phyloP scores from a whole-genome alignment of 805 yeast species.

The Myxozyma monticola region DNA sequence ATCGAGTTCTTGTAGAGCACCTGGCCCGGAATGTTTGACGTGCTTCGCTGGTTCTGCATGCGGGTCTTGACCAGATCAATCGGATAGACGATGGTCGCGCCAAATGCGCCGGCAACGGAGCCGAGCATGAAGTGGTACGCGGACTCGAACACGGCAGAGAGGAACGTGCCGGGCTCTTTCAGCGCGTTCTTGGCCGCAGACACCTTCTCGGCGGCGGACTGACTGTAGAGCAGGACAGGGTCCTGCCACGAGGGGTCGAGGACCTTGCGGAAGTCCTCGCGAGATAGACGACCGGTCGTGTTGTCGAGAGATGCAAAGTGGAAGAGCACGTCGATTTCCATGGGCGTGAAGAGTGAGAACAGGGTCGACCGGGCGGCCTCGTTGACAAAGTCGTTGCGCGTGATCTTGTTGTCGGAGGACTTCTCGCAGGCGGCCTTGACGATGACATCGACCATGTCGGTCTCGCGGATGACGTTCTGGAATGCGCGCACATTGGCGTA shows the following conservation, averaged over 20 bases:
- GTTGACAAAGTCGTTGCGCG: slow-evolving; percentile 41
- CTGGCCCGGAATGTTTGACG: slow-evolving; percentile 46
- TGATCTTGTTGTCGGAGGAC: slow-evolving; percentile 41
- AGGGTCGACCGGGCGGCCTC: slow-evolving; percentile 44
- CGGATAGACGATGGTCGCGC: slow-evolving; percentile 97
- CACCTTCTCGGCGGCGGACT: slow-evolving; percentile 37
- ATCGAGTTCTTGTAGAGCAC: slow-evolving; percentile 70
- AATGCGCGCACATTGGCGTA: slow-evolving; percentile 48
- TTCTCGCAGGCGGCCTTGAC: slow-evolving; percentile 39
- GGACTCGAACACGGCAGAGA: slow-evolving; percentile 74
- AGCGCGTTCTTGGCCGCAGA: slow-evolving; percentile 45
- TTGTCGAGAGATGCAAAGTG: slow-evolving; percentile 42
- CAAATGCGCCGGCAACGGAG: slow-evolving; percentile 94
- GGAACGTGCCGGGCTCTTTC: slow-evolving; percentile 42
- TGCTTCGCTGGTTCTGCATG: slow-evolving; percentile 89
- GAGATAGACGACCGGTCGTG: slow-evolving; percentile 37
- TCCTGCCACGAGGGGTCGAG: slow-evolving; percentile 49
- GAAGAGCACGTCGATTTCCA: slow-evolving; percentile 47
- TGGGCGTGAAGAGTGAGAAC: slow-evolving; percentile 46
- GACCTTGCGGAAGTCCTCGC: slow-evolving; percentile 43
- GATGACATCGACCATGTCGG: slow-evolving; percentile 44
- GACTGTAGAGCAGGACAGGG: slow-evolving; percentile 31
- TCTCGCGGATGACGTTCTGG: slow-evolving; percentile 44
- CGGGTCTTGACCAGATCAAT: slow-evolving; percentile 94
- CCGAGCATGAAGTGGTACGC: slow-evolving; percentile 86